Conservation (phyloP, 2,329 filamentous ascomycete genomes). For the Cladophialophora yegresii region DNA sequence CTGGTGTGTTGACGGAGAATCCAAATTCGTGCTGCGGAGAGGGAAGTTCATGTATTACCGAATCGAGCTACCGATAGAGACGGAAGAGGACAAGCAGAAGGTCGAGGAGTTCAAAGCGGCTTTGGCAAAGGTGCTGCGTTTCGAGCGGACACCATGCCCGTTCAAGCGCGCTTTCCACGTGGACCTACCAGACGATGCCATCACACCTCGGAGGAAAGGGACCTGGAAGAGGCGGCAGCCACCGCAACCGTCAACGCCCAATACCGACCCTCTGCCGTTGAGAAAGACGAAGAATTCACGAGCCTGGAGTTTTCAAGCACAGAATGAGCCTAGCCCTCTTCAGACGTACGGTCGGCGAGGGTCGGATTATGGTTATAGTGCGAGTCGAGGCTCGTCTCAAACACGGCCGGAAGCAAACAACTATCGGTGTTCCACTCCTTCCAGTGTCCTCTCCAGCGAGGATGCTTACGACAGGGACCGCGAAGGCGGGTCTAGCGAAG, state of each 20-base stretch:
- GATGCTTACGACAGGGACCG: constrained; percentile 14
- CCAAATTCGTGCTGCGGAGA: constrained; percentile 84
- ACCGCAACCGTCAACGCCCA: constrained; percentile 45
- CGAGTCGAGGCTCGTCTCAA: constrained; percentile 25
- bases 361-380: constrained; percentile 30
- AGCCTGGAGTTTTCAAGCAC: constrained; percentile 32
- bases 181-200: constrained; percentile 68
- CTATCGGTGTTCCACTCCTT: constrained; percentile 26
- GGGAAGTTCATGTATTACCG: constrained; percentile 83
- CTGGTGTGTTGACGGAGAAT: constrained; percentile 85
- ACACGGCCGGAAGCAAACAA: constrained; percentile 16
- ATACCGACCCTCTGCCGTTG: constrained; percentile 24
- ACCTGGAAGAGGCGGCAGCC: constrained; percentile 67
- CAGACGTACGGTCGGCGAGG: constrained; percentile 29
- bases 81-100: constrained; percentile 63
- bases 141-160: constrained; percentile 85
- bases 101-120: constrained; percentile 69
- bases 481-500: constrained; percentile 20
- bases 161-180: constrained; percentile 77
- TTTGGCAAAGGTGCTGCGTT: constrained; percentile 72
- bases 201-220: constrained; percentile 65
- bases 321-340: constrained; percentile 19
- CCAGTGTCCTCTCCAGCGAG: constrained; percentile 32
- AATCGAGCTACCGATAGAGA: constrained; percentile 74
- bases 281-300: constrained; percentile 29